Base-by-base conservation (phyloP, 1,284 basidiomycete genomes). In the Ceratobasidium sp. region DNA sequence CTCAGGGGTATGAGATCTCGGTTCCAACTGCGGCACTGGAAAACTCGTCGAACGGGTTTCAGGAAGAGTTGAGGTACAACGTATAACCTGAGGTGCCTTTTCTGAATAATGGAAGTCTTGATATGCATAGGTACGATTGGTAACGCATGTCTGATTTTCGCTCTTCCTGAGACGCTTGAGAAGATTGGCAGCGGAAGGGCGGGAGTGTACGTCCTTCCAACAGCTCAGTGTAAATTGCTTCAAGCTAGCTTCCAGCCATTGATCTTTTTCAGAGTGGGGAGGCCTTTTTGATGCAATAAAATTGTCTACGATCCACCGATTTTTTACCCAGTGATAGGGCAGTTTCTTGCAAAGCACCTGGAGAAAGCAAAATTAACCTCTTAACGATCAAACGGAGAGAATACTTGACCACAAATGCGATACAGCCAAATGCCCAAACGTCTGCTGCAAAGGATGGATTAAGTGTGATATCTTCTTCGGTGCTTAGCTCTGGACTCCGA, bases 351-450 rank as follows among this genome's bases (percentile, higher is more conserved):
- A 62, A 30, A 62, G 18, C 43, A 62, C 21, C 59, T 62, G 35
- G 26, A 5, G 7, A 18, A 11, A 38, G 11, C 11, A 38, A 38
- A 4, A 18, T 7, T 43, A 38, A 4, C 35, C 23, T 28, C 5
- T 46, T 5, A n/a, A 11, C 32, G 30, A n/a, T n/a, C 35, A 11
- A 38, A 13, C 4, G 5, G 21, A 46, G 41, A 38, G 35, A 38
- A 11, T 38, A 38, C 35, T 28, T 13, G 49, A 75, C 76, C 52
- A 46, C 62, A 11, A 46, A 63, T 32, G 62, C 55, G 11, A 61
- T 66, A 1, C 46, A 44, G 30, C 50, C 71, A n/a, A 69, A 54
- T 35, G 66, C 66, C 66, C 66, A 69, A 1, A 69, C 52, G 28
- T 69, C 66, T 16, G 66, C 32, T n/a, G 47, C 35, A 16, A 43